Evolutionary conservation across 179 eudicot genomes (phyloP).

Genomic region (Beta corolliflora): DNA sequence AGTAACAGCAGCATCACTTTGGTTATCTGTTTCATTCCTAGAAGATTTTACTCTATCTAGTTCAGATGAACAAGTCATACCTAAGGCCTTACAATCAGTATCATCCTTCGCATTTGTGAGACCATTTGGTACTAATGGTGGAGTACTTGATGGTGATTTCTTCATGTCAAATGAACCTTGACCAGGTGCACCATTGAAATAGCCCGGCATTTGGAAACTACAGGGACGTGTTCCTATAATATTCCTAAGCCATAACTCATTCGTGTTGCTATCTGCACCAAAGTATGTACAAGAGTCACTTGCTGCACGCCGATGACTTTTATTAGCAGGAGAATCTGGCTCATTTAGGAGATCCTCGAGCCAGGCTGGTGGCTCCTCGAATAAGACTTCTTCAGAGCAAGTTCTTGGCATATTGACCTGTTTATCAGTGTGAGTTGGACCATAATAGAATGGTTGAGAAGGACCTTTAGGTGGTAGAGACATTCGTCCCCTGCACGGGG

Average conservation of each 20-base stretch:
- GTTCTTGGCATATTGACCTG: constrained; percentile 37
- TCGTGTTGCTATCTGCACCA: constrained; percentile 28
- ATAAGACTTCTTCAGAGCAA: constrained; percentile 43
- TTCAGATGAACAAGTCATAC: constrained; percentile 34
- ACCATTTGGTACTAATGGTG: constrained; percentile 17
- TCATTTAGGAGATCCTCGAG: constrained; percentile 79
- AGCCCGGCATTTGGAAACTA: constrained; percentile 32
- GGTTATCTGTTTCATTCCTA: constrained; percentile 28
- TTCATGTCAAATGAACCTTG: constrained; percentile 16
- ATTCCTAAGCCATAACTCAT: constrained; percentile 21
- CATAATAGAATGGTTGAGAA: constrained; percentile 23
- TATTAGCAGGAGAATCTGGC: constrained; percentile 50
- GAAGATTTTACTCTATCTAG: constrained; percentile 17
- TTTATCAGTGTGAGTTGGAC: constrained; percentile 25
- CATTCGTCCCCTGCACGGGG: constrained; percentile 24
- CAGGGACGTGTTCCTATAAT: constrained; percentile 24
- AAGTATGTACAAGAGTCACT: constrained; percentile 63
- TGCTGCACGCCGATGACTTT: constrained; percentile 64
- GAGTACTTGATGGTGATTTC: constrained; percentile 19
- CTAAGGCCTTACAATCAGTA: constrained; percentile 29
- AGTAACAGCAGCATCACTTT: constrained; percentile 28
- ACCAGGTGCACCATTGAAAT: constrained; percentile 16
- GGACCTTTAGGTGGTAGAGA: constrained; percentile 44
- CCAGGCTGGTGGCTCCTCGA: constrained; percentile 83
- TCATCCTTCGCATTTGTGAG: constrained; percentile 29